Base-by-base conservation (phyloP, 805 yeast genomes). In the Saturnispora besseyi region DNA sequence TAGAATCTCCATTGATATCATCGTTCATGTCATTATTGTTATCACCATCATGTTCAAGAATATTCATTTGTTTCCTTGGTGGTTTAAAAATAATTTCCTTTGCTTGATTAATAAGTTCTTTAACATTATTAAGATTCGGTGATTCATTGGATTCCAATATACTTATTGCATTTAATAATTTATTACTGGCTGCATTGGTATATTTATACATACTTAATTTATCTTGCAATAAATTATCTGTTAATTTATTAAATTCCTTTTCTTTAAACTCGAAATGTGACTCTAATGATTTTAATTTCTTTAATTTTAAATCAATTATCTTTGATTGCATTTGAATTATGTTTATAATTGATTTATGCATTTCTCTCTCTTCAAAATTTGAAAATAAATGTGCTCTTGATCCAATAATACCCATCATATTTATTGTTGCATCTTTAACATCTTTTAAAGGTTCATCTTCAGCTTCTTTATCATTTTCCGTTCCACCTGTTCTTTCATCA, bases 361-460 rank as follows among this genome's bases (percentile, higher is more conserved):
- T 79, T 60, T 84, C 88, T 53, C 89, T 72, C 60, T 87, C 96
- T 63, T 87, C 95, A 60, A 78, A 81, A 4, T 81, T 78, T 5
- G 91, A 87, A 66, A 87, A 84, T 21, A 85, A 74, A 61, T 86
- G 88, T 26, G 93, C 75, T 53, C 93, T 76, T 1, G 88, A 82
- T 3, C 93, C 96, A 36, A 85, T 68, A 10, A 85, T 70, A 3
- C 95, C 90, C 51, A 90, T 70, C 0, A 93, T 82, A n/a, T 81
- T 68, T 6, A 78, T 70, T 0, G 85, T 78, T 2, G 86, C 86
- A 50, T 82, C 84, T 58, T 77, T 73, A 18, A 79, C 61, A 37
- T 65, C 66, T 48, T 22, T 52, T 30, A 60, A 52, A 5, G 60
- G 62, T 52, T 59, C 62, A 1, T 18, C 46, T 12, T 22, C 48